Conservation (phyloP, 768 basidiomycete genomes). For the Trametes sanguinea region DNA sequence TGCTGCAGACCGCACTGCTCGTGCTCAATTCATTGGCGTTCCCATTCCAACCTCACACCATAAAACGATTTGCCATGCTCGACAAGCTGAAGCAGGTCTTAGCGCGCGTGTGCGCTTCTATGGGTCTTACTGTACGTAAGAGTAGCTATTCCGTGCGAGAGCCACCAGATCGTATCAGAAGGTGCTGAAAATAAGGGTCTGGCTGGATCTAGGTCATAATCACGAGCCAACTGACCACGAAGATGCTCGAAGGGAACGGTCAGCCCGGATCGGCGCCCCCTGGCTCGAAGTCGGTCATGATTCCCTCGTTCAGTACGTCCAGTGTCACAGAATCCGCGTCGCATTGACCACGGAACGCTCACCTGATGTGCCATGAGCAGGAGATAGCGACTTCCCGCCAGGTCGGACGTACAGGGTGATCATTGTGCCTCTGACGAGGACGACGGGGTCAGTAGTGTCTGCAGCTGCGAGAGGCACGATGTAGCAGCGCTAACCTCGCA, state of each 20-base stretch:
- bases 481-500: slow-evolving; percentile 16
- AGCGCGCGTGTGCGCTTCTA: slow-evolving; percentile 47
- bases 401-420: slow-evolving; percentile 46
- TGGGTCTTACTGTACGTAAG: slow-evolving; percentile 49
- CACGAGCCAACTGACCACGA: slow-evolving; percentile 72
- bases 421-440: slow-evolving; percentile 43
- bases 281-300: slow-evolving; percentile 61
- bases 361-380: slow-evolving; percentile 28
- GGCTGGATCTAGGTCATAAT: slow-evolving; percentile 46
- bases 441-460: slow-evolving; percentile 41
- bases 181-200: slow-evolving; percentile 17
- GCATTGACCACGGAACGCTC: slow-evolving; percentile 16
- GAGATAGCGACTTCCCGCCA: slow-evolving; percentile 43
- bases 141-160: slow-evolving; percentile 14
- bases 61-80: slow-evolving; percentile 46
- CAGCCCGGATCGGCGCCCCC: slow-evolving; percentile 50
- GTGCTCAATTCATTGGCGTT: slow-evolving; percentile 69
- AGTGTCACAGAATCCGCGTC: not conserved
- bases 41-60: slow-evolving; percentile 55
- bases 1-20: slow-evolving; percentile 54
- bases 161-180: slow-evolving; percentile 22
- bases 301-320: slow-evolving; percentile 61
- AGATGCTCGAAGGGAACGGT: slow-evolving; percentile 64
- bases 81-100: slow-evolving; percentile 56
- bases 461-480: slow-evolving; percentile 4